Conservation (phyloP, 2,329 filamentous ascomycete genomes). For the Botrytis byssoidea region DNA sequence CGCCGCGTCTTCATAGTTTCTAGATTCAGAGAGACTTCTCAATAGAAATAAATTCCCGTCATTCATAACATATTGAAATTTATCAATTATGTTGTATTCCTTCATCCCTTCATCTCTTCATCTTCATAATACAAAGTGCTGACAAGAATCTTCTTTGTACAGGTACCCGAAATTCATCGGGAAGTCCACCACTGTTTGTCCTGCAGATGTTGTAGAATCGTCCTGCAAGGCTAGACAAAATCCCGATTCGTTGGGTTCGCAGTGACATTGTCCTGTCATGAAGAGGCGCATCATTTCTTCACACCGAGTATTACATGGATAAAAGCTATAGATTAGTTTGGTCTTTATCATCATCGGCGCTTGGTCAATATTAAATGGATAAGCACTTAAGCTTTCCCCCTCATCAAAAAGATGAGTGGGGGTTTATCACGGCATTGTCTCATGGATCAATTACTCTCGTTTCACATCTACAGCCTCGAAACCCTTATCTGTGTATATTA, state of each 20-base stretch:
- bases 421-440: conserved; percentile 12
- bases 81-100: background rate
- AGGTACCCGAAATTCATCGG: conserved; percentile 7
- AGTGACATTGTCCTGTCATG: conserved; percentile 7
- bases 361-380: conserved; percentile 4
- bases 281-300: conserved; percentile 1
- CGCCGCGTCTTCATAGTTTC: background rate
- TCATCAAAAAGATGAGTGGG: conserved; percentile 10
- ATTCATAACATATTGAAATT: background rate
- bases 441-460: conserved; percentile 19
- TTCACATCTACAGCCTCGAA: conserved; percentile 26
- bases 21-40: conserved; percentile 5
- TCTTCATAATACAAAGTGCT: conserved; percentile 1
- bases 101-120: background rate
- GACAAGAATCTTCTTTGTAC: background rate
- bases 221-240: conserved; percentile 15
- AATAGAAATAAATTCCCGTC: background rate
- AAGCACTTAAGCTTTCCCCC: conserved; percentile 17
- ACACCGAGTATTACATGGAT: conserved; percentile 15
- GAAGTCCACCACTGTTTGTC: conserved; percentile 1
- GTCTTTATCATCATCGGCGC: background rate
- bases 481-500: background rate
- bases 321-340: conserved; percentile 7
- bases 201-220: conserved; percentile 7
- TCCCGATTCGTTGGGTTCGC: background rate